Base-by-base conservation (phyloP, 2,329 filamentous ascomycete species). In the Pseudogymnoascus sp. region DNA sequence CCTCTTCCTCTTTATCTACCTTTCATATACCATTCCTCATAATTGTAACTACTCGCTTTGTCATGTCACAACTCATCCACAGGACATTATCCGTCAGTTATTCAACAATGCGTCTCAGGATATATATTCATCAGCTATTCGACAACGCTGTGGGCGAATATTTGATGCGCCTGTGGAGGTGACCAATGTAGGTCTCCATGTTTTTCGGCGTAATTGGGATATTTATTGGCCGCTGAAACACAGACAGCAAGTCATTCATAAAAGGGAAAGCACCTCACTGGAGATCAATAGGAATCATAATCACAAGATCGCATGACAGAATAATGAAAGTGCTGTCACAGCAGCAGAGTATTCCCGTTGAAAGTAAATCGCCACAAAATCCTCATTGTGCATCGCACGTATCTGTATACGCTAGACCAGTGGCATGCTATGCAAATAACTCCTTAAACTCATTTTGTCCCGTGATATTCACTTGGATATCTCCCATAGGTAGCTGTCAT, bases 381-480 rank as follows among this genome's bases (percentile, higher is more conserved):
- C 59, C 59, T 37, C 59, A 61, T 61, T 39, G 59, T 61, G 34
- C 14, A 23, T 40, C 14, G 10, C 23, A 31, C 34, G 59, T 39
- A 29, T 39, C 59, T 39, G 59, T 61, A 61, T 42, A 61, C 59
- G 37, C 37, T 40, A 10, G 21, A 26, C 7, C 34, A 57, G n/a
- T n/a, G 34, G 37, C 34, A 61, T 61, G 37, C 34, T 39, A 39
- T 39, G 59, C 34, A 42, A 61, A 61, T 42, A 61, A 61, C 34
- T 39, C 34, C 59, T 61, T 61, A 12, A 39, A 42, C 34, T 61
- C 59, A 51, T 39, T 42, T 26, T 42, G n/a, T 11, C 34, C 37
- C 59, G 21, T 61, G 34, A 61, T 61, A 61, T 39, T 61, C 37
- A 61, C 59, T 39, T 61, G 34, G 37, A 39, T 61, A 42, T 42